These are phyloP conservation scores for Coccomyxa subellipsoidea DNA, from an alignment of 163 green algal species.

Conservation along the genomic window DNA sequence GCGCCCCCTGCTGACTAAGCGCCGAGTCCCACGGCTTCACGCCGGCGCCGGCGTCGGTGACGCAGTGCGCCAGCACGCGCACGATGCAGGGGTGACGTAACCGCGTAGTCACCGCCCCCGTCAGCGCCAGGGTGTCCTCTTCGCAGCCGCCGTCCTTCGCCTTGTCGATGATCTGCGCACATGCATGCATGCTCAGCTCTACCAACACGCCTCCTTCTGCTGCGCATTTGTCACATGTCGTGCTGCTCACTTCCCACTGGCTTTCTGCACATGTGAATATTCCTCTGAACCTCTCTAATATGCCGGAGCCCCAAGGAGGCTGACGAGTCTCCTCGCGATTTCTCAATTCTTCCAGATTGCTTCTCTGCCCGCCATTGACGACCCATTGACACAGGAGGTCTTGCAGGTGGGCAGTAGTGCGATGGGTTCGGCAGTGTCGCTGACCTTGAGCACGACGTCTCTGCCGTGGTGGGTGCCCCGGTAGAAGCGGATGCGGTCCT, in stretches of 20 bases:
- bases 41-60: not conserved
- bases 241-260: too few species aligned
- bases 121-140: not conserved
- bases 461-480: conserved; percentile 12
- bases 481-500: conserved; percentile 28
- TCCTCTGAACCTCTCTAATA: too few species aligned
- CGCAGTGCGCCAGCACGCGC: not conserved
- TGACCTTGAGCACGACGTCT: conserved; percentile 29
- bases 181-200: not conserved
- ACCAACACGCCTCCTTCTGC: too few species aligned
- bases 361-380: too few species aligned
- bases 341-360: too few species aligned
- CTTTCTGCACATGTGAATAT: too few species aligned
- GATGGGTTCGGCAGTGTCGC: not conserved
- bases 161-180: not conserved
- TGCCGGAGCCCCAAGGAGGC: too few species aligned
- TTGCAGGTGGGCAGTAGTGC: too few species aligned
- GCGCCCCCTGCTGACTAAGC: not conserved
- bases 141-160: not conserved
- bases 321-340: too few species aligned
- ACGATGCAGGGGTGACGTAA: conserved; percentile 4
- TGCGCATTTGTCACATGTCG: too few species aligned
- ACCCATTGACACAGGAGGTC: too few species aligned
- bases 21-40: not conserved
- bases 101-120: not conserved